phyloP scores from a whole-genome alignment of 805 yeast genomes.

The Gaillardinia entomophila region DNA sequence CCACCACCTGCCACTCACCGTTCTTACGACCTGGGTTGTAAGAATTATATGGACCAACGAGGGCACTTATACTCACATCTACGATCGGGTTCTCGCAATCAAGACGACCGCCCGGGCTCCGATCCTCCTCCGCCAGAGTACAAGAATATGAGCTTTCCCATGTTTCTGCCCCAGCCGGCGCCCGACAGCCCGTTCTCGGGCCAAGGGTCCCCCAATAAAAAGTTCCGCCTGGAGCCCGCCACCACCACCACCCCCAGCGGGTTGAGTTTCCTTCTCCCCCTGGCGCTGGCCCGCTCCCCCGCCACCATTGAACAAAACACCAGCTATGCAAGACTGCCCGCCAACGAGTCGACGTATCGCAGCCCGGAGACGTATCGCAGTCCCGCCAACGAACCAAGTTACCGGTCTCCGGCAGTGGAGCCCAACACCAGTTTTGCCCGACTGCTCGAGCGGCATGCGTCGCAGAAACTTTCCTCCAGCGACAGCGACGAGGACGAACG shows the following conservation, averaged over 20 bases:
- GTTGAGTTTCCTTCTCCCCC: slow-evolving; percentile 8
- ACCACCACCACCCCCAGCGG: slow-evolving; percentile 6
- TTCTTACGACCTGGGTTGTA: background rate
- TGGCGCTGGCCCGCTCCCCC: slow-evolving; percentile 13
- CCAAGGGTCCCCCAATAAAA: slow-evolving; percentile 6
- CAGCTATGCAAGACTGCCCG: slow-evolving; percentile 9
- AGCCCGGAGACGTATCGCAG: too few relatives aligned
- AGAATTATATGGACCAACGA: background rate
- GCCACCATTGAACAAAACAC: slow-evolving; percentile 15
- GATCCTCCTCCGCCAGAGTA: too few relatives aligned
- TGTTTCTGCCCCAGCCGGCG: slow-evolving; percentile 9
- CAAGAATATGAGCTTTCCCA: slow-evolving; percentile 1
- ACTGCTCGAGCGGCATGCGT: too few relatives aligned
- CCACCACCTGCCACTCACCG: background rate
- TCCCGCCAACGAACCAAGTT: too few relatives aligned
- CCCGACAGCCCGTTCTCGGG: slow-evolving; percentile 6
- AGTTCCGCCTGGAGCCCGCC: slow-evolving; percentile 6
- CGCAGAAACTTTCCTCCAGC: background rate
- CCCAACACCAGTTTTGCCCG: too few relatives aligned
- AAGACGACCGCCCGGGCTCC: too few relatives aligned
- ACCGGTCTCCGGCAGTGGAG: too few relatives aligned
- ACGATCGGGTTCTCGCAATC: background rate
- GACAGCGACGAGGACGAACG: slow-evolving; percentile 42
- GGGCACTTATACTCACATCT: background rate
- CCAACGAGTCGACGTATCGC: too few relatives aligned